These are phyloP conservation scores for Chaetomium cochliodes DNA, from an alignment of 495 filamentous ascomycete species.

Conservation along the genomic window DNA sequence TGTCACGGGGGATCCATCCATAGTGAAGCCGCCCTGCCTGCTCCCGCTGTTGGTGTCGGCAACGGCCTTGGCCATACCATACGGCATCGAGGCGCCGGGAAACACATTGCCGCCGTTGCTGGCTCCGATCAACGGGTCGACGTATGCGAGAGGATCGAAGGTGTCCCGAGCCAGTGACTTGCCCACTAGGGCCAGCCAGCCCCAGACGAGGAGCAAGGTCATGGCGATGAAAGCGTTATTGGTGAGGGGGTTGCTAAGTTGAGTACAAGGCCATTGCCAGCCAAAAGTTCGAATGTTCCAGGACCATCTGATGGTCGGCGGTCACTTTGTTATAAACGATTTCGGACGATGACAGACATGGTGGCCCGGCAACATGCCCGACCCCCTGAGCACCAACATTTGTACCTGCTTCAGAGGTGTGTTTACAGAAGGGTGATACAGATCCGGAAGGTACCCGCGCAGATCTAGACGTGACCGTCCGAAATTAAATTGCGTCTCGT, in stretches of 20 bases:
- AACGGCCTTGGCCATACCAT: slow-evolving; percentile 75
- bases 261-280: no score
- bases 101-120: slow-evolving; percentile 72
- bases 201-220: slow-evolving; percentile 12
- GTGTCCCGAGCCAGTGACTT: slow-evolving; percentile 23
- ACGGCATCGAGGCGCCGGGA: slow-evolving; percentile 70
- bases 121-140: slow-evolving; percentile 60
- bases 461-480: neutral
- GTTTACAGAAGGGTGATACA: neutral
- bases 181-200: slow-evolving; percentile 16
- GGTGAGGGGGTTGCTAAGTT: neutral
- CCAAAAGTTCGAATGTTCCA: neutral
- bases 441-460: neutral
- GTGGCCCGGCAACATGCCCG: neutral
- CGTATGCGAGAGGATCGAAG: slow-evolving; percentile 43
- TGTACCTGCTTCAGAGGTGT: slow-evolving; percentile 1
- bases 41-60: slow-evolving; percentile 63
- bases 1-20: slow-evolving; percentile 58
- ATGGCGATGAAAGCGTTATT: slow-evolving; percentile 3
- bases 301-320: neutral
- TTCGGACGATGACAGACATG: neutral
- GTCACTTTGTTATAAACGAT: neutral
- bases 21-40: slow-evolving; percentile 72
- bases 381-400: neutral
- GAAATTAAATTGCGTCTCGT: neutral